Evolutionary conservation across 495 filamentous ascomycete species (phyloP), one percentile per base, ranked within the genome.

Genomic region (Parmelia sp.): DNA sequence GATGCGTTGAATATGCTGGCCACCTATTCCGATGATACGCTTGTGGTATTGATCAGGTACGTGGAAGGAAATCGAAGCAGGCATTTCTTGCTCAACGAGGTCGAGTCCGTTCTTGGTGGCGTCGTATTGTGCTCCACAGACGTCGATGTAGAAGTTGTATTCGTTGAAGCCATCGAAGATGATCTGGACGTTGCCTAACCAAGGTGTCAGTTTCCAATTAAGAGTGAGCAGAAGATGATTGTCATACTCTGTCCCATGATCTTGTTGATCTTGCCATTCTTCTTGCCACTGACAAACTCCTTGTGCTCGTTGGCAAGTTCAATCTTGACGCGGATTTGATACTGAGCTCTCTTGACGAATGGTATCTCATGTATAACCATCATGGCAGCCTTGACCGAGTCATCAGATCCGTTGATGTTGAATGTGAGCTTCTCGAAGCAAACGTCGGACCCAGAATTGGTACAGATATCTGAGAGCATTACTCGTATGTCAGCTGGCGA

Each of bases 191-290:
- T 93, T 96, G 78, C 86, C 85, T 88, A 61, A 6, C 35, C 8
- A 31, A 21, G 19, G n/a, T 17, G 60, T 70, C 25, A 68, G 49
- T 57, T 29, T 44, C 6, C 47, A 17, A 6, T 23, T 36, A 21
- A 62, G 36, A 21, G 53, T 7, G 35, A 55, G 7, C 29, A 33
- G 27, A 33, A 33, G 17, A 33, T 27, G 15, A 17, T 23, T 51
- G 39, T 33, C 56, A 66, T 80, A 86, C 90, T 94, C 74, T 96
- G 92, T 19, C 92, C 92, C 95, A 99, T 97, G 72, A 99, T 99
- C 83, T 99, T 99, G 82, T 99, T 99, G 75, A 99, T 97, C 80
- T 99, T 99, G 77, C 94, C 94, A 70, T 97, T 97, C 82, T 97
- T 99, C 79, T 99, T 99, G 56, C 94, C 94, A 66, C 91, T 95